Evolutionary conservation across 2,329 filamentous ascomycete species (phyloP).

Genomic region (Plenodomus tracheiphilus): DNA sequence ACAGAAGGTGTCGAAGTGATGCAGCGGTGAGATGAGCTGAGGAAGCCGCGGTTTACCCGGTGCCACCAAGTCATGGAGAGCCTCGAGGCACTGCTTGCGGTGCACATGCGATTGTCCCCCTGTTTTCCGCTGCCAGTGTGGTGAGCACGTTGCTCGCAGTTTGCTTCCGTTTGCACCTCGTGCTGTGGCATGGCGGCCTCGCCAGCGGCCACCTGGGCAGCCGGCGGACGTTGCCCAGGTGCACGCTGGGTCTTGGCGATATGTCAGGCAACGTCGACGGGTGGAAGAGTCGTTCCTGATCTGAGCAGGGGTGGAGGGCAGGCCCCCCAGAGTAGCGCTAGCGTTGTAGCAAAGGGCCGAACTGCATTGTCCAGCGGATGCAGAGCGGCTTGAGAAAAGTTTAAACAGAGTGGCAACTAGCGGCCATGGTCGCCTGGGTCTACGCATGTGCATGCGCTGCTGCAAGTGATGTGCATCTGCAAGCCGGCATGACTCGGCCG

Average conservation of each 20-base stretch:
- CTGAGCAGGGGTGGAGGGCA: slow-evolving; percentile 22
- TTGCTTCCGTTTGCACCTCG: slow-evolving; percentile 1
- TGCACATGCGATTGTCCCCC: neutral
- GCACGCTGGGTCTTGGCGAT: neutral
- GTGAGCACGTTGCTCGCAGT: slow-evolving; percentile 4
- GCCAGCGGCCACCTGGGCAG: no score
- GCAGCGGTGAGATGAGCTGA: slow-evolving; percentile 28
- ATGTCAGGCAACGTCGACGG: neutral
- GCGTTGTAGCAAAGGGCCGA: slow-evolving; percentile 17
- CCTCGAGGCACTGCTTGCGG: neutral
- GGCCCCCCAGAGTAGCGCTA: neutral
- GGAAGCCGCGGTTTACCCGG: slow-evolving; percentile 21
- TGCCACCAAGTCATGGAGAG: neutral
- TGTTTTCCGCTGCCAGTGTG: slow-evolving; percentile 11
- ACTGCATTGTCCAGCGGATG: slow-evolving; percentile 15
- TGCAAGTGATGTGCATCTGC: slow-evolving; percentile 24
- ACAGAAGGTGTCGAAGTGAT: slow-evolving; percentile 54
- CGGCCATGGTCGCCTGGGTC: slow-evolving; percentile 24
- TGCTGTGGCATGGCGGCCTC: no score
- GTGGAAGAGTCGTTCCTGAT: slow-evolving; percentile 21
- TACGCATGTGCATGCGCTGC: slow-evolving; percentile 10
- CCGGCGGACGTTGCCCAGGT: no score
- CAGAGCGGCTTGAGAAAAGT: slow-evolving; percentile 22
- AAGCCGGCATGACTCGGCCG: slow-evolving; percentile 33
- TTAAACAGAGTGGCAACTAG: slow-evolving; percentile 34